Evolutionary conservation across 768 basidiomycete genomes (phyloP).

Genomic region (Tricholoma furcatifolium): DNA sequence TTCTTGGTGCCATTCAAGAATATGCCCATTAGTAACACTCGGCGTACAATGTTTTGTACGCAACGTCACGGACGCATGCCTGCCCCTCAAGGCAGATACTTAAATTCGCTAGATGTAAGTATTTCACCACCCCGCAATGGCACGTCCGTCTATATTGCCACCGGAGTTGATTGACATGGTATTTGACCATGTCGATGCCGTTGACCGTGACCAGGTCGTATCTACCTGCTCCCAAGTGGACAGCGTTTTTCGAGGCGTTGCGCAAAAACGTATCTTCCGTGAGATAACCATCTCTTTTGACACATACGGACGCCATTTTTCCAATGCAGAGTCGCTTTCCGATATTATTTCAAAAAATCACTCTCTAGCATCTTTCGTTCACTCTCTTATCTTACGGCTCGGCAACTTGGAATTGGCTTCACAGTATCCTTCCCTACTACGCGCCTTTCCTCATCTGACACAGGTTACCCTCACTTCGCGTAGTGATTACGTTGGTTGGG

Average conservation of each 20-base stretch:
- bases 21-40: too few relatives aligned
- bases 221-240: neutral
- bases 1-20: too few relatives aligned
- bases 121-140: neutral
- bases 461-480: neutral
- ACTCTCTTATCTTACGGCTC: neutral
- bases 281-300: conserved; percentile 2
- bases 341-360: neutral
- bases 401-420: neutral
- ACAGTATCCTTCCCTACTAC: neutral
- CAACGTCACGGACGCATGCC: too few relatives aligned
- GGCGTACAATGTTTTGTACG: too few relatives aligned
- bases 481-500: neutral
- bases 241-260: neutral
- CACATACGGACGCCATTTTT: neutral
- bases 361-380: neutral
- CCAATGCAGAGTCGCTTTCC: neutral
- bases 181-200: neutral
- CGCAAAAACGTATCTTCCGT: conserved; percentile 1
- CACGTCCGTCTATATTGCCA: neutral
- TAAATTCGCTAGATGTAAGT: too few relatives aligned
- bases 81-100: too few relatives aligned
- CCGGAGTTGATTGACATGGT: neutral
- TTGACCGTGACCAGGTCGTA: neutral
- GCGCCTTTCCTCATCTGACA: neutral